Base-by-base conservation (phyloP, 2,329 filamentous ascomycete species). In the Ophiostoma novo-ulmi region DNA sequence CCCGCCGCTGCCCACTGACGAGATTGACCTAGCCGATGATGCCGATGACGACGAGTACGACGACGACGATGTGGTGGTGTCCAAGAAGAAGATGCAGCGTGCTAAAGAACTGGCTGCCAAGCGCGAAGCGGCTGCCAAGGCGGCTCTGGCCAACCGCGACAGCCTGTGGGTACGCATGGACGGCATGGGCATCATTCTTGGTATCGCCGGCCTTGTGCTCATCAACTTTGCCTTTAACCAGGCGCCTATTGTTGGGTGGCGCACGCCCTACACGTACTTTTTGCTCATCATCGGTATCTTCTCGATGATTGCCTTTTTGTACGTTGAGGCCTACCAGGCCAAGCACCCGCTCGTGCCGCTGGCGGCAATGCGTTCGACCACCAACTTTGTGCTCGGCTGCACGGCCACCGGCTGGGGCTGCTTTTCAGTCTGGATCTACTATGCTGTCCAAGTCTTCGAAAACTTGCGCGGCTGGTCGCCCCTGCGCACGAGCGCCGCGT, bases 151-250 rank as follows among this genome's bases (percentile, higher is more conserved):
- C 52, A 17, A 5, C 5, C 35, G 31, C 22, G 73, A 75, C 26
- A 74, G 73, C 35, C 71, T 78, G 14, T 77, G 76, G 76, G 67
- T 69, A 52, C 74, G 74, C 64, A 72, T 77, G 44, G 77, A 77
- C 71, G 75, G 55, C 10, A 38, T 35, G 31, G 76, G 77, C 48
- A 77, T 75, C 68, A 0, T 75, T 1, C 71, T 78, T 1, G 85
- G 85, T 2, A 80, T 88, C 31, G 78, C 79, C 0, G 84, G 81
- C 0, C 78, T 88, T 65, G 79, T 87, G 0, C 76, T 88, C 5
- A 79, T 88, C 76, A 88, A 88, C 74, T 83, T 88, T 71, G 83
- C 85, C 2, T 87, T 85, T 81, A 88, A 88, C 75, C 85, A 87
- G 75, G 85, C 83, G 0, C 82, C 84, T 0, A 79, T 84, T 5